Percentiles rank a stretch among this genome's conserved stretches.
Conservation (phyloP, 176 grass and related monocot species). For the Cenchrus fungigraminus region DNA sequence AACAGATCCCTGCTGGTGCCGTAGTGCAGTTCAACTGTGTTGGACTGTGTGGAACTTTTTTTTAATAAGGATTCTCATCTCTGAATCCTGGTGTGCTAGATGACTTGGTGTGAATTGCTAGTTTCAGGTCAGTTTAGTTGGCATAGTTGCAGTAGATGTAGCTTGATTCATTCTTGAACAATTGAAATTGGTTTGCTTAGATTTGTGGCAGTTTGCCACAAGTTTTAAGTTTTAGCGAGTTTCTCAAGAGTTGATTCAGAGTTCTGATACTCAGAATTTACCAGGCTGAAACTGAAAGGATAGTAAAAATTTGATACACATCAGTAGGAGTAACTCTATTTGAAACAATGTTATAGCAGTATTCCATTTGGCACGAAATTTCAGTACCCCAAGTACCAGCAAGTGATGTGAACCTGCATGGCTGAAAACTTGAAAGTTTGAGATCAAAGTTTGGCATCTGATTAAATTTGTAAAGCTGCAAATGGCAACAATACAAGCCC, state of each 20-base stretch:
- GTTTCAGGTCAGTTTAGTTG: neutral
- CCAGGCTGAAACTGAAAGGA: too few relatives aligned
- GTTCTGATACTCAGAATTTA: neutral
- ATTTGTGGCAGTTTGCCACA: neutral
- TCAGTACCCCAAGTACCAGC: too few relatives aligned
- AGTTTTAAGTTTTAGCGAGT: neutral
- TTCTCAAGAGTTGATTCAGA: neutral
- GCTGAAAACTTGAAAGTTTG: too few relatives aligned
- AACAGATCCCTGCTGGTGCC: neutral
- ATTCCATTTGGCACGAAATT: too few relatives aligned
- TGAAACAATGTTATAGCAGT: too few relatives aligned
- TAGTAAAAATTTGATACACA: too few relatives aligned
- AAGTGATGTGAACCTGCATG: too few relatives aligned
- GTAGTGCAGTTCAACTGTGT: conserved; percentile 12
- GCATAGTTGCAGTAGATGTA: neutral
- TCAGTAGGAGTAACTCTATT: too few relatives aligned
- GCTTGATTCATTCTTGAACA: neutral
- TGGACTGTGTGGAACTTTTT: neutral
- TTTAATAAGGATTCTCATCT: conserved; percentile 43
- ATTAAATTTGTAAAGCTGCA: too few relatives aligned
- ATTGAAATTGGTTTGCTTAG: neutral
- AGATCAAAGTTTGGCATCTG: too few relatives aligned
- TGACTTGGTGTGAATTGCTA: neutral
- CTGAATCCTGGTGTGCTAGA: conserved; percentile 49
- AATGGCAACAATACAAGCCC: too few relatives aligned